phyloP scores from a whole-genome alignment of 345 rosid genomes.

The Gossypium arboreum region DNA sequence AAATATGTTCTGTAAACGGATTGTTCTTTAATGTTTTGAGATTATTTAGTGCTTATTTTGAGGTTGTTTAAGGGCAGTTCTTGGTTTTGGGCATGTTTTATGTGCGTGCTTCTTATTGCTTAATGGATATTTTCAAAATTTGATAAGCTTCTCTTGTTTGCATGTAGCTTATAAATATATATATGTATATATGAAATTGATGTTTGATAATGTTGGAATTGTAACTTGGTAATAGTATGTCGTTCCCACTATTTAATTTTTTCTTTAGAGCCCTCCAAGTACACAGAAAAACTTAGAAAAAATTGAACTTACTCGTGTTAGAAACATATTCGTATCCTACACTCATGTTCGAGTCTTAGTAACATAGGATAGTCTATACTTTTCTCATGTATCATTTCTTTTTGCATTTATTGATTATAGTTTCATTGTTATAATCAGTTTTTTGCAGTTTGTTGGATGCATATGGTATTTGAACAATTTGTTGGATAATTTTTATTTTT shows the following conservation, averaged over 20 bases:
- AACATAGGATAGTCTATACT: not conserved
- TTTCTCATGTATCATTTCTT: not conserved
- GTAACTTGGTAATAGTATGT: not conserved
- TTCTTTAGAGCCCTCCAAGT: not conserved
- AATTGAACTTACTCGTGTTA: not conserved
- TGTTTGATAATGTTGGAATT: not conserved
- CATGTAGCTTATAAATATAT: not conserved
- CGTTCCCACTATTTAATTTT: not conserved
- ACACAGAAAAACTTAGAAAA: not conserved
- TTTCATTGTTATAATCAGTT: not conserved
- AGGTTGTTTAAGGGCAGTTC: not conserved
- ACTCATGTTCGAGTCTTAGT: not conserved
- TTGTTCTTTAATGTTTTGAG: not conserved
- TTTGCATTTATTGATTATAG: not conserved
- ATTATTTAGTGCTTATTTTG: not conserved
- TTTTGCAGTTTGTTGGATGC: not conserved
- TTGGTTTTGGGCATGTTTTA: conserved; percentile 6
- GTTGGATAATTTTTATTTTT: not conserved
- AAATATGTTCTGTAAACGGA: not conserved
- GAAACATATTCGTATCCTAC: not conserved
- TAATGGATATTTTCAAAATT: not conserved
- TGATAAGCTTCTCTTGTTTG: not conserved
- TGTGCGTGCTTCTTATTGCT: not conserved
- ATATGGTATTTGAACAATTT: not conserved
- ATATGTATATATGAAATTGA: not conserved